Percentiles rank a stretch among this genome's conserved stretches.
Conservation (phyloP, 495 filamentous ascomycete genomes). For the Delitschia confertaspora region DNA sequence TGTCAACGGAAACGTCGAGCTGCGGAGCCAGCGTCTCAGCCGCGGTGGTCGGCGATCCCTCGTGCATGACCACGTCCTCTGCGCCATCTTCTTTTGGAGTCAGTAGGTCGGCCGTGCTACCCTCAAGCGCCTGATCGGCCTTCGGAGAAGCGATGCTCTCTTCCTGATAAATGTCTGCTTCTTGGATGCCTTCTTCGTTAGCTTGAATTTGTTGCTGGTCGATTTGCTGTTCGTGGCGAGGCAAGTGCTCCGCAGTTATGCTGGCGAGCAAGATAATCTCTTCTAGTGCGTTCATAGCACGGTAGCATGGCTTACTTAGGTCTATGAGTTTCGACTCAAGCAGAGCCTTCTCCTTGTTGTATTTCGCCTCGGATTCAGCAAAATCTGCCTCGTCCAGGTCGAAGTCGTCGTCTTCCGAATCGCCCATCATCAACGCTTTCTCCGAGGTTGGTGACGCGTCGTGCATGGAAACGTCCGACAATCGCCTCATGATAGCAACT, state of each 20-base stretch:
- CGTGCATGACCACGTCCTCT: conserved; percentile 24
- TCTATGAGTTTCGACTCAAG: conserved; percentile 33
- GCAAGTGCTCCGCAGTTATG: conserved; percentile 17
- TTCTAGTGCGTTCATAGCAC: conserved; percentile 31
- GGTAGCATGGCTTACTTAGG: conserved; percentile 26
- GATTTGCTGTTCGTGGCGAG: neutral
- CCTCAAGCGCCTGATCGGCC: conserved; percentile 9
- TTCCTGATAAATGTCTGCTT: conserved; percentile 7
- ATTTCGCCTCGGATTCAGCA: conserved; percentile 31
- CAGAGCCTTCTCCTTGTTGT: conserved; percentile 30
- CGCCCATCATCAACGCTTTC: conserved; percentile 17
- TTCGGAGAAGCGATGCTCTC: conserved; percentile 2
- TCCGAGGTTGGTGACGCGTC: conserved; percentile 16
- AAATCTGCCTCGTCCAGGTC: conserved; percentile 35
- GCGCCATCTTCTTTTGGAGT: conserved; percentile 20
- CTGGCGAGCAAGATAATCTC: conserved; percentile 23
- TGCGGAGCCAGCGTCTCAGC: conserved; percentile 2
- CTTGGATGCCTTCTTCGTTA: too few relatives aligned
- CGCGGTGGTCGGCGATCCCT: conserved; percentile 11
- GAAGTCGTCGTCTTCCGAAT: conserved; percentile 34
- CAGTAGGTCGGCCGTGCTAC: conserved; percentile 17
- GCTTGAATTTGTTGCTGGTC: neutral
- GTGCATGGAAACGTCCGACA: conserved; percentile 21
- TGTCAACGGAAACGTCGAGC: conserved; percentile 12
- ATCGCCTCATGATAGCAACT: conserved; percentile 15